Base-by-base conservation (phyloP, 140 eudicot genomes). In the Senecio squalidus region DNA sequence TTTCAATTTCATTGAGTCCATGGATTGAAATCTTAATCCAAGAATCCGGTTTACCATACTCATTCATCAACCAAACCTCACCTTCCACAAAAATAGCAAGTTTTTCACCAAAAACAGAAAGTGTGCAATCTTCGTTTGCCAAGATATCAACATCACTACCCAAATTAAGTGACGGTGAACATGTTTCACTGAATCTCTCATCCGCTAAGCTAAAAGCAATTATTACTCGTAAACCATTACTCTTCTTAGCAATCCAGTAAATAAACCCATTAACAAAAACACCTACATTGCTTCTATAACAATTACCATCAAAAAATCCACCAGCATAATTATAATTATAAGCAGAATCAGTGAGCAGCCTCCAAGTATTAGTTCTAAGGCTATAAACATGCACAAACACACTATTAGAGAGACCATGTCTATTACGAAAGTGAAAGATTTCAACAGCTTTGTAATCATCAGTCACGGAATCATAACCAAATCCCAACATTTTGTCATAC, bases 31-130 rank as follows among this genome's bases (percentile, higher is more conserved):
- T 55, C 29, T 18, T 55, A 1, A 9, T 31, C 61, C 61, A 55
- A 1, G 61, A 55, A 29, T 55, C 15, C 30, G 17, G 11, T 3
- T 29, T 17, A 26, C 15, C 61, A 0, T 55, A 55, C 45, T 55
- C 44, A 9, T 55, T 55, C 61, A 31, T 55, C 45, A 31, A 55
- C 61, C 45, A 55, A 7, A 55, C 23, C 27, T 6, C 25, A 18
- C 61, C 45, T 20, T 1, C 10, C 9, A 16, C 8, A 9, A 55
- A 30, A 2, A 55, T 31, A 9, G 44, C 45, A 55, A 55, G 61
- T 4, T 55, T 55, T 17, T 21, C 61, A 55, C 43, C 61, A 18
- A 55, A 27, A 29, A 6, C 61, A 55, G 31, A 4, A 18, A 55
- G 44, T 10, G 1, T 55, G 10, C 45, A 55, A 18, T 20, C 15